Evolutionary conservation across 2,329 filamentous ascomycete genomes (phyloP), one percentile per base, ranked within the genome.

Genomic region (Podosphaera fusca): DNA sequence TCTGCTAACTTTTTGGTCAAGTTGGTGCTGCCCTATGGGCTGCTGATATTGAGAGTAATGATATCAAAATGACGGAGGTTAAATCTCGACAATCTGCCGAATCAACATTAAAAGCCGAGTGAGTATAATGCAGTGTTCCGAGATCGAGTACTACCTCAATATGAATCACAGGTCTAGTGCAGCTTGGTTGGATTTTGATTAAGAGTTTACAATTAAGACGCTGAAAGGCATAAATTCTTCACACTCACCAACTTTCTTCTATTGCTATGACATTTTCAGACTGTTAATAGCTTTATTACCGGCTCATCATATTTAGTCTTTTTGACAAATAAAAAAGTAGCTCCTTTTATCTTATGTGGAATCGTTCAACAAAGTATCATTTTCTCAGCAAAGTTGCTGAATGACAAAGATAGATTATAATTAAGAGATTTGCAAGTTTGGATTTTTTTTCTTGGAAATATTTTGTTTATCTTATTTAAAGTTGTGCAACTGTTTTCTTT

Each of bases 11-110:
- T 58, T 56, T 57, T 49, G 56, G 42, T 45, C 42, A 50, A 81
- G 87, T 94, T 58, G 90, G 88, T 6, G 90, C 89, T 56, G 90
- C 90, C 6, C 72, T 96, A n/a, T 95, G 88, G 88, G 89, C 90
- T 46, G 85, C 87, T 21, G 88, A 94, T 68, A 78, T 94, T 58
- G 87, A 94, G 56, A 58, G 58, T 33, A 65, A 64, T 56, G 63
- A 64, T 51, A 62, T 60, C 2, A 56, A 40, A 6, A 67, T 65
- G 64, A 65, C 63, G 21, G 61, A 64, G 56, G 58, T 64, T 58
- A 55, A 59, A 33, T 55, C 49, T 7, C 59, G 60, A 21, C 57
- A 58, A 53, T 54, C 58, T 30, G 58, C 59, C 21, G 56, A 59
- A 35, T 9, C 38, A 7, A 42, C 9, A 30, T 56, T 36, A 12